Evolutionary conservation across 1,139 yeast genomes (phyloP).

Genomic region (Geotrichum siamense): DNA sequence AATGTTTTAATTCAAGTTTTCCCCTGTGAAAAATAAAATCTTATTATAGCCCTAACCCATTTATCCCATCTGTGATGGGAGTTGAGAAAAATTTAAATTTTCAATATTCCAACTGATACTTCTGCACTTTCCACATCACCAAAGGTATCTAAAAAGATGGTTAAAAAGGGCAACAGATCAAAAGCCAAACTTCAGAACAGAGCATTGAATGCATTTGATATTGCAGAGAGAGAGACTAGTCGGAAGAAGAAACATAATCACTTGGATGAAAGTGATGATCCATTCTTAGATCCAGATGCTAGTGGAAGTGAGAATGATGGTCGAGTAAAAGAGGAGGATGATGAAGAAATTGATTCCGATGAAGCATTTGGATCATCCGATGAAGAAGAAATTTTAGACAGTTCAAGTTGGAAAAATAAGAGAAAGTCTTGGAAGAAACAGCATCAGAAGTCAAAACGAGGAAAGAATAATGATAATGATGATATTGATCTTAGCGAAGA

Average conservation of each 20-base stretch:
- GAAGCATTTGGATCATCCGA: slow-evolving; percentile 35
- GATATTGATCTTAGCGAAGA: slow-evolving; percentile 26
- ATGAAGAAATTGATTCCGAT: slow-evolving; percentile 42
- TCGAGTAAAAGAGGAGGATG: slow-evolving; percentile 37
- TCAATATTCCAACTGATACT: background rate
- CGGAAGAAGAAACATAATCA: slow-evolving; percentile 15
- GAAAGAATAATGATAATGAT: slow-evolving; percentile 15
- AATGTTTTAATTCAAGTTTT: too few species aligned
- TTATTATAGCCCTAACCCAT: too few species aligned
- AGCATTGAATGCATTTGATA: slow-evolving; percentile 44
- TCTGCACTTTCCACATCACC: background rate
- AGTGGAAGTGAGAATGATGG: slow-evolving; percentile 30
- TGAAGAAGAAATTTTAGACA: slow-evolving; percentile 26
- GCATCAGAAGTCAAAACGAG: slow-evolving; percentile 14
- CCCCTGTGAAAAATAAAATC: too few species aligned
- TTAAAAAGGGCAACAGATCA: slow-evolving; percentile 10
- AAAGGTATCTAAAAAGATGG: too few species aligned
- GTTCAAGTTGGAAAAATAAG: slow-evolving; percentile 22
- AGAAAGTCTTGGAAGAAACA: slow-evolving; percentile 21
- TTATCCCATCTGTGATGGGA: too few species aligned
- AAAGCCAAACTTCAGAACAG: slow-evolving; percentile 20
- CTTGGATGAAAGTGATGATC: slow-evolving; percentile 33
- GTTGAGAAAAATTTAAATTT: background rate
- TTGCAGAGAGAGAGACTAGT: slow-evolving; percentile 34
- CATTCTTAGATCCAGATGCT: slow-evolving; percentile 31